Evolutionary conservation across 2,329 filamentous ascomycete genomes (phyloP).

Genomic region (Onygena corvina): DNA sequence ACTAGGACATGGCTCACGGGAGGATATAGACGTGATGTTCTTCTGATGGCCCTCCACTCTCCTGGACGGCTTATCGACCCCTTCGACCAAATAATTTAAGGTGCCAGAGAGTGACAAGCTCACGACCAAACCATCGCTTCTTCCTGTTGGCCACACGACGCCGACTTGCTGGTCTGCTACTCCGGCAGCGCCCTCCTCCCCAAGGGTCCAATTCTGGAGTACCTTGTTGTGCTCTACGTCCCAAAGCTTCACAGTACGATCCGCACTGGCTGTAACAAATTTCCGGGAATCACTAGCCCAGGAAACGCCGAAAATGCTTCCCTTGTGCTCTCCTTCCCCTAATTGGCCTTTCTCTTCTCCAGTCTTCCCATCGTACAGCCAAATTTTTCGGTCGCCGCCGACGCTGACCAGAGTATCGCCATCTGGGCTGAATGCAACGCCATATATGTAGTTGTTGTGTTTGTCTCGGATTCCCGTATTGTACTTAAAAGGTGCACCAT

Average conservation of each 20-base stretch:
- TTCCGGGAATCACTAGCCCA: constrained; percentile 80
- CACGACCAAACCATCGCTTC: constrained; percentile 77
- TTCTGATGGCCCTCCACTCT: constrained; percentile 83
- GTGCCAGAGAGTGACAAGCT: constrained; percentile 80
- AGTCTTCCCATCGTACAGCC: constrained; percentile 92
- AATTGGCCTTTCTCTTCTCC: constrained; percentile 69
- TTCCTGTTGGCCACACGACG: constrained; percentile 73
- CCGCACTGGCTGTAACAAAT: constrained; percentile 82
- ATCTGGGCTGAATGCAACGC: constrained; percentile 79
- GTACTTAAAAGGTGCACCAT: constrained; percentile 93
- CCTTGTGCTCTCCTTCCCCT: constrained; percentile 62
- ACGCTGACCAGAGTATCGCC: constrained; percentile 72
- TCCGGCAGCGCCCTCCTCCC: constrained; percentile 43
- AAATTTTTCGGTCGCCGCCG: constrained; percentile 83
- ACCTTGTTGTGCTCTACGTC: constrained; percentile 68
- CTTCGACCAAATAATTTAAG: constrained; percentile 73
- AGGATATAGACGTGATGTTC: constrained; percentile 66
- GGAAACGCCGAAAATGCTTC: constrained; percentile 82
- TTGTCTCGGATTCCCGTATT: constrained; percentile 65
- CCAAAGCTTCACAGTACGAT: constrained; percentile 92
- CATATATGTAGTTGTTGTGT: constrained; percentile 83
- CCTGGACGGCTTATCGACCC: constrained; percentile 54
- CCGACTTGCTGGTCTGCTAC: constrained; percentile 84
- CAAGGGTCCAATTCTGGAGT: constrained; percentile 73
- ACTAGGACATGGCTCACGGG: constrained; percentile 38